Evolutionary conservation across 352 stramenopile species (phyloP).

Genomic region (Pythium brassicae): DNA sequence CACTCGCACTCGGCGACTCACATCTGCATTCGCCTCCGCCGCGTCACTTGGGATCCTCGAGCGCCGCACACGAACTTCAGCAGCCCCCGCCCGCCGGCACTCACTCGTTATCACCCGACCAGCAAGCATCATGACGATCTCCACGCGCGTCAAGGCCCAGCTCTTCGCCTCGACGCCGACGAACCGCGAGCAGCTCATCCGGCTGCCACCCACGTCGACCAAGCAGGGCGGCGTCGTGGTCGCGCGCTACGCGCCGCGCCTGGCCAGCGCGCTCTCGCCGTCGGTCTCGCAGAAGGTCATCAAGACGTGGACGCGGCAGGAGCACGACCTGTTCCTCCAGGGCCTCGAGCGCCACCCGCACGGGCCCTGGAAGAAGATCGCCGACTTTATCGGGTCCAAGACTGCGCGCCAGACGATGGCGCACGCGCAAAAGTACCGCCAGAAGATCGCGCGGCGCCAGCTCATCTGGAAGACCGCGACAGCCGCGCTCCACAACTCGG

Average conservation of each 20-base stretch:
- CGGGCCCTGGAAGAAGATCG: slow-evolving; percentile 48
- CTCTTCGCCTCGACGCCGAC: slow-evolving; percentile 14
- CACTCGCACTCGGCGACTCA: not conserved
- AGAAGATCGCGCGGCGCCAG: slow-evolving; percentile 55
- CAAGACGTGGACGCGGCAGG: slow-evolving; percentile 33
- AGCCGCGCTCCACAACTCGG: slow-evolving; percentile 7
- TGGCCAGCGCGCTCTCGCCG: slow-evolving; percentile 14
- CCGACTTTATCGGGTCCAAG: slow-evolving; percentile 42
- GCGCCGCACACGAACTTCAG: not conserved
- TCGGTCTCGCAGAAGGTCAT: slow-evolving; percentile 17
- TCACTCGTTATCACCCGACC: not conserved
- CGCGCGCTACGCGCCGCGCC: slow-evolving; percentile 16
- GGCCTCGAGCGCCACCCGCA: slow-evolving; percentile 42
- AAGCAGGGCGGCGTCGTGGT: slow-evolving; percentile 30
- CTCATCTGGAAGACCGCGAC: slow-evolving; percentile 12
- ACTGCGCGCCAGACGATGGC: slow-evolving; percentile 88
- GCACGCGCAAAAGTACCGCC: slow-evolving; percentile 89
- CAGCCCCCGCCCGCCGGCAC: not conserved
- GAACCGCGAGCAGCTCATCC: slow-evolving; percentile 24
- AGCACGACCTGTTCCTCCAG: slow-evolving; percentile 47
- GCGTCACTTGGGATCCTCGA: slow-evolving; percentile 9
- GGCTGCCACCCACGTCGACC: slow-evolving; percentile 14
- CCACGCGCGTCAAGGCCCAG: slow-evolving; percentile 19
- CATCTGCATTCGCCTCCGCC: slow-evolving; percentile 4
- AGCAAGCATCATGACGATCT: slow-evolving; percentile 16